Conservation (phyloP, 306 rosid species). For the Citrullus amarus region DNA sequence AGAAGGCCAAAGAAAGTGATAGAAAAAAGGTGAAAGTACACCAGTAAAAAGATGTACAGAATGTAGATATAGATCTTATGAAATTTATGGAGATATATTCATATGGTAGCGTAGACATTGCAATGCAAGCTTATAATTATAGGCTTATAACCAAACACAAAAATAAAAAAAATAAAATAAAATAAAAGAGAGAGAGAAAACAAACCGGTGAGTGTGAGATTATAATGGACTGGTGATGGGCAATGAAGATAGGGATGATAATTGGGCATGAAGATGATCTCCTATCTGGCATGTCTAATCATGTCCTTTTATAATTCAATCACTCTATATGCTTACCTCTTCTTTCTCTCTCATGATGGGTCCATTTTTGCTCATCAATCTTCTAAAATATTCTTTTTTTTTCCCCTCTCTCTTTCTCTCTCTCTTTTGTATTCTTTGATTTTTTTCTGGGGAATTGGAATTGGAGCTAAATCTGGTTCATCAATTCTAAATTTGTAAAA, state of each 20-base stretch:
- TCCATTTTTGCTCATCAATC: background rate
- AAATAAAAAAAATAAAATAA: background rate
- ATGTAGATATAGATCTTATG: background rate
- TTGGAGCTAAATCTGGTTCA: conserved; percentile 2
- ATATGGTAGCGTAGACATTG: conserved; percentile 2
- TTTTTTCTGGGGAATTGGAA: conserved; percentile 8
- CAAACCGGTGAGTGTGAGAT: background rate
- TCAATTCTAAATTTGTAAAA: background rate
- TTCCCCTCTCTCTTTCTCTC: background rate
- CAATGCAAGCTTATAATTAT: background rate
- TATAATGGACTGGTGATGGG: conserved; percentile 8
- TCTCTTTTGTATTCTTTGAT: background rate
- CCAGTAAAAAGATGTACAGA: background rate
- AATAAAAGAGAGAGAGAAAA: background rate
- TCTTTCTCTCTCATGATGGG: background rate
- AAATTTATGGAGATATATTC: background rate
- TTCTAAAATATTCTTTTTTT: background rate
- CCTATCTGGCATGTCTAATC: conserved; percentile 13
- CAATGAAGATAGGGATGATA: background rate
- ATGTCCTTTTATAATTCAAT: conserved; percentile 8
- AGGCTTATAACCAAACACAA: background rate
- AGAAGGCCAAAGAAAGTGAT: background rate
- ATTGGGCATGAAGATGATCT: conserved; percentile 6
- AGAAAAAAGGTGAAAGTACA: background rate
- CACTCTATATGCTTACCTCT: background rate